Evolutionary conservation across 345 rosid genomes (phyloP), one percentile per base, ranked within the genome.

Genomic region (Ceriops zippeliana): DNA sequence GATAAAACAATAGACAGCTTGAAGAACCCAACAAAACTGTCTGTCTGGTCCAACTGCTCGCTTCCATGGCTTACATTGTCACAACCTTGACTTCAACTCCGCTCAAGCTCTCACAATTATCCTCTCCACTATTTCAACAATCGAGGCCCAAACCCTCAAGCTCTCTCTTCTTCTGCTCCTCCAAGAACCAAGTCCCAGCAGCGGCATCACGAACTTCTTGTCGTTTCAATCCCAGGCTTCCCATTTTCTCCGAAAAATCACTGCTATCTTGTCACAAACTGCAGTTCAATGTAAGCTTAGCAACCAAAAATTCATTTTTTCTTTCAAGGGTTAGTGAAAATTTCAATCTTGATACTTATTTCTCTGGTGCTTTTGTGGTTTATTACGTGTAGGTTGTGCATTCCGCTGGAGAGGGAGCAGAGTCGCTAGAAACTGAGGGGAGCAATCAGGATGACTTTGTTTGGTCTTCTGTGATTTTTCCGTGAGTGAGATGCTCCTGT

Each of bases 401-500:
- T 65, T 66, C 86, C 72, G 58, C 90, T 54, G 88, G 85, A 52
- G 84, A 82, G 67, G 96, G 77, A 56, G 75, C 80, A 21, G 85
- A 76, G 69, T 72, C 91, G 71, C 47, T 72, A 68, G 53, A 60
- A 52, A 75, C 89, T 52, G 90, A 84, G 58, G 72, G 73, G 9
- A 62, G 75, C 6, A 46, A 65, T 70, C 82, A 84, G 65, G 97
- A 93, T 73, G 71, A 73, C 2, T 93, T 93, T 86, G 74, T 91
- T 59, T 93, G 96, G 98, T 54, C 89, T 66, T 93, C 97, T 61
- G 95, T 93, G 57, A 76, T 91, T 69, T 76, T 89, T 6, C 98
- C 98, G 98, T 93, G 79, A 58, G 98, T 93, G 79, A 58, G 95
- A 79, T 67, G 13, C 58, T 0, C 11, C 56, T 69, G 65, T 37